Evolutionary conservation across 306 rosid species (phyloP).

Genomic region (Quercus berberidifolia): DNA sequence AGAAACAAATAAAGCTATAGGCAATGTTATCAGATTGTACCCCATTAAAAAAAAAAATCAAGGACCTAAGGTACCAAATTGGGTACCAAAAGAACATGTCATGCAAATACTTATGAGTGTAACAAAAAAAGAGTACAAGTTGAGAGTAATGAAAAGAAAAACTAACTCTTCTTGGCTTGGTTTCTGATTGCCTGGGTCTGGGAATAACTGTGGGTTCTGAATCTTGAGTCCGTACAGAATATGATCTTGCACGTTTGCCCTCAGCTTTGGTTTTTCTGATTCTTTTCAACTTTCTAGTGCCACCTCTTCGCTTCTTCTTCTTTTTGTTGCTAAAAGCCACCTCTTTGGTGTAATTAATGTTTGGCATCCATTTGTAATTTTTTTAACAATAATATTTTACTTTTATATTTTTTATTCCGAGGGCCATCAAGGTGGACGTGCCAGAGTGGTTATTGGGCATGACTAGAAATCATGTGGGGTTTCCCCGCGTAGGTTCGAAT

Average conservation of each 20-base stretch:
- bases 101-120: neutral
- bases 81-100: neutral
- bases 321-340: neutral
- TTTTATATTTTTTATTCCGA: rapidly evolving
- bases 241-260: no score
- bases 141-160: neutral
- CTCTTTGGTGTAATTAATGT: neutral
- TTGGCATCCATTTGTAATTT: neutral
- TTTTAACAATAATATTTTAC: neutral
- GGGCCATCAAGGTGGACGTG: conserved; percentile 37
- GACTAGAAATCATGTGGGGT: conserved; percentile 80
- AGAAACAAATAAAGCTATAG: neutral
- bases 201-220: neutral
- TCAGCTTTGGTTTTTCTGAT: neutral
- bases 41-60: neutral
- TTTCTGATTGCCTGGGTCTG: neutral
- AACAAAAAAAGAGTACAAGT: neutral
- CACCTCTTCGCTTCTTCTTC: neutral
- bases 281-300: neutral
- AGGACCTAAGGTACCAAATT: neutral
- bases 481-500: conserved; percentile 77
- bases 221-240: no score
- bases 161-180: neutral
- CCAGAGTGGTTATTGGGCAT: conserved; percentile 76
- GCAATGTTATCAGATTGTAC: neutral